A percentile compares a stretch with the other conserved stretches of the same genome.
Evolutionary conservation across 2,329 filamentous ascomycete genomes (phyloP).

Genomic region (Ophiostoma novo-ulmi): DNA sequence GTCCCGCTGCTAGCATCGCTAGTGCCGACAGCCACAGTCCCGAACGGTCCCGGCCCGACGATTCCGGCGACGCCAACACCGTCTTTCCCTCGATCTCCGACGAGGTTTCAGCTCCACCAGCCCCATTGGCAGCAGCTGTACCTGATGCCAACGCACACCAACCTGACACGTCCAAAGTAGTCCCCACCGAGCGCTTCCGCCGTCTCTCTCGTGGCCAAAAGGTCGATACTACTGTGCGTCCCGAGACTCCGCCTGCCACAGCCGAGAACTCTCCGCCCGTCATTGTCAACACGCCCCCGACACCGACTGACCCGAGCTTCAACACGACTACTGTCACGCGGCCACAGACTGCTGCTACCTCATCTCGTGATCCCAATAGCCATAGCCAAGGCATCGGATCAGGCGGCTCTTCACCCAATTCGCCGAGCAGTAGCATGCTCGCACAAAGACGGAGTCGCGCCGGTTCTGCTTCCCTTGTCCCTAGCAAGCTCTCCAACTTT

Average conservation of each 20-base stretch:
- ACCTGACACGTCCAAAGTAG: constrained; percentile 23
- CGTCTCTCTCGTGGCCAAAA: constrained; percentile 32
- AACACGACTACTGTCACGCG: constrained; percentile 23
- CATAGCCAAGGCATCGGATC: constrained; percentile 31
- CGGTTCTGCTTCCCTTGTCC: constrained; percentile 53
- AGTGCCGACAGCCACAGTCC: constrained; percentile 42
- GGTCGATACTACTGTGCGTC: constrained; percentile 35
- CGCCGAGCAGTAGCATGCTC: constrained; percentile 57
- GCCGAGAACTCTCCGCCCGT: constrained; percentile 45
- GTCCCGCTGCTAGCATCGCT: constrained; percentile 33
- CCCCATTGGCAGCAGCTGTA: neutral
- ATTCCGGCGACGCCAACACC: constrained; percentile 8
- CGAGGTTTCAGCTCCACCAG: neutral
- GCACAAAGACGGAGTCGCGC: constrained; percentile 56
- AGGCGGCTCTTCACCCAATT: constrained; percentile 53
- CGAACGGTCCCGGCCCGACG: constrained; percentile 27
- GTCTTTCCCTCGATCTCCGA: neutral
- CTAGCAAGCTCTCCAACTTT: constrained; percentile 82
- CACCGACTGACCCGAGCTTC: constrained; percentile 47
- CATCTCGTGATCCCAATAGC: constrained; percentile 21
- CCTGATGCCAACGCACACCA: neutral
- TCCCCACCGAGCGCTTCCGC: constrained; percentile 26
- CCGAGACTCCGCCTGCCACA: constrained; percentile 45
- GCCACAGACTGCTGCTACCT: constrained; percentile 12
- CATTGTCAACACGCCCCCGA: constrained; percentile 64